A percentile compares a stretch with the other conserved stretches of the same genome.
phyloP scores from a whole-genome alignment of 495 filamentous ascomycete genomes.

The Trichoderma reesei region DNA sequence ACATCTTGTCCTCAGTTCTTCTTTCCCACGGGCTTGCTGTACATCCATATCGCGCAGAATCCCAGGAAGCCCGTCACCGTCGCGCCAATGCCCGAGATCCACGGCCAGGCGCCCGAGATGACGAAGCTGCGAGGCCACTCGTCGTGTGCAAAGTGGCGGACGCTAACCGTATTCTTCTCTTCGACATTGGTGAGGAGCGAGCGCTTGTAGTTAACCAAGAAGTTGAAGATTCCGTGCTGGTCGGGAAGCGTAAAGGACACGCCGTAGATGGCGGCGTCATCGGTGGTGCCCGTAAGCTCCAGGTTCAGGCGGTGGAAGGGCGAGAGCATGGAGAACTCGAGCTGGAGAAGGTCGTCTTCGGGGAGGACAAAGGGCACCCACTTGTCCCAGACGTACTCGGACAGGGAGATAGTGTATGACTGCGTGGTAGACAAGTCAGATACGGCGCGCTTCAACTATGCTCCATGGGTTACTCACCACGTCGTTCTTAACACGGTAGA shows the following conservation, averaged over 20 bases:
- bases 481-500: conserved; percentile 95
- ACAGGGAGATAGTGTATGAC: conserved; percentile 82
- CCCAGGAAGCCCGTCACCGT: conserved; percentile 76
- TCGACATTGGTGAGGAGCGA: conserved; percentile 84
- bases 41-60: conserved; percentile 86
- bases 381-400: conserved; percentile 64
- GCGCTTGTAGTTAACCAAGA: conserved; percentile 90
- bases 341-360: conserved; percentile 62
- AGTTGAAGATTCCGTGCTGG: conserved; percentile 97
- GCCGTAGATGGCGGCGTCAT: conserved; percentile 64
- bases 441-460: conserved; percentile 6
- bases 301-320: conserved; percentile 92
- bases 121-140: conserved; percentile 87
- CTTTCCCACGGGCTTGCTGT: conserved; percentile 50
- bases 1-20: not conserved
- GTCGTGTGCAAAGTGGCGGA: conserved; percentile 92
- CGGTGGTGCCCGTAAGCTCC: conserved; percentile 35
- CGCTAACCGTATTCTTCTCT: conserved; percentile 89
- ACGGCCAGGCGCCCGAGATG: conserved; percentile 88
- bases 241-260: conserved; percentile 75
- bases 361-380: conserved; percentile 67
- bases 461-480: conserved; percentile 55
- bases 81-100: conserved; percentile 80
- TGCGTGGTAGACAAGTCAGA: conserved; percentile 22
- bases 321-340: conserved; percentile 97